Base-by-base conservation (phyloP, 192 early-diverging fungal species). In the Phycomyces blakesleeanus region DNA sequence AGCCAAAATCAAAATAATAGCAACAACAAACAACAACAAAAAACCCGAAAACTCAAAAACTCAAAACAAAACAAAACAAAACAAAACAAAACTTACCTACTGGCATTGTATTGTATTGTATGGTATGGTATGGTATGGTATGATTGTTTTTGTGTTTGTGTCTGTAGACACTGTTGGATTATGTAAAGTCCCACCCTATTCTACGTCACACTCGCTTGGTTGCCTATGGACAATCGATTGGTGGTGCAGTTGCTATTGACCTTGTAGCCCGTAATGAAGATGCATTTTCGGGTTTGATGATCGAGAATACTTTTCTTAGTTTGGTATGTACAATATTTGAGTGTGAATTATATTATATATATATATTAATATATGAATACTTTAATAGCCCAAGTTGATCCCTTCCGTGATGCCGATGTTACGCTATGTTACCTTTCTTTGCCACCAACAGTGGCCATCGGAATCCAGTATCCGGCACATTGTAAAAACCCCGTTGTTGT, bases 251-350 rank as follows among this genome's bases (percentile, higher is more conserved):
- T 20, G 93, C 94, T 9, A 91, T 96, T 59, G 80, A 96, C 66
- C 69, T 91, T 49, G 93, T 93, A 3, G 81, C 92, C 1, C 73
- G 83, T 53, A 87, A 95, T 65, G 82, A 92, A 66, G 80, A 85
- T 51, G 73, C 75, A 58, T 87, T 98, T 59, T 79, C 84, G 11
- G 96, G 88, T 24, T 60, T 97, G 11, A 87, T 98, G 42, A 69
- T 98, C 26, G 96, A 98, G 72, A 98, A 98, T 80, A 97, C 95
- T 0, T 98, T 98, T 73, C 64, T 91, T 53, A 92, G 85, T 22
- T 69, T 98, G 66, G 89, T 89, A 85, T 75, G 68, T 61, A 7
- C n/a, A n/a, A n/a, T n/a, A n/a, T n/a, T n/a, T n/a, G n/a, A n/a
- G n/a, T n/a, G n/a, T n/a, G n/a, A n/a, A n/a, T n/a, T n/a, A n/a